Percentiles rank a stretch among this genome's conserved stretches.
Evolutionary conservation across 805 yeast genomes (phyloP).

Genomic region (Jamesozyma lodderae): DNA sequence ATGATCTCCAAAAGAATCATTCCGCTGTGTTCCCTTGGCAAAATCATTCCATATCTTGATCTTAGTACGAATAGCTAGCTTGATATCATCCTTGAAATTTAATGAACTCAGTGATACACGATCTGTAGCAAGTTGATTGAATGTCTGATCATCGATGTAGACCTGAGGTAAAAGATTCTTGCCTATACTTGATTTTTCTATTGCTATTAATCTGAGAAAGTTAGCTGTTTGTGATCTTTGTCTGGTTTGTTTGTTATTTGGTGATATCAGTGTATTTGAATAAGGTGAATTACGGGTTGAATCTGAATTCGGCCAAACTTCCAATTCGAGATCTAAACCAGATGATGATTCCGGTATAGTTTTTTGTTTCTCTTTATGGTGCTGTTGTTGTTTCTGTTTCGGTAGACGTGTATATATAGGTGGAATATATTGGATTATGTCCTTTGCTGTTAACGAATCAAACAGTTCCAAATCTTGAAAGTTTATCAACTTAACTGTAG

Average conservation of each 20-base stretch:
- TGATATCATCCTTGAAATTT: constrained; percentile 18
- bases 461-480: constrained; percentile 21
- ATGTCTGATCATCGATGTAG: constrained; percentile 24
- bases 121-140: constrained; percentile 12
- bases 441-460: constrained; percentile 9
- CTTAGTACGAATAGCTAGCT: constrained; percentile 25
- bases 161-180: constrained; percentile 24
- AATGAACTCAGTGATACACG: constrained; percentile 1
- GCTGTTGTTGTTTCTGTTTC: constrained; percentile 7
- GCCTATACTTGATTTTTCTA: constrained; percentile 20
- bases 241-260: constrained; percentile 19
- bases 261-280: constrained; percentile 5
- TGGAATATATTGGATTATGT: constrained; percentile 12
- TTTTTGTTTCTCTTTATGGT: constrained; percentile 4
- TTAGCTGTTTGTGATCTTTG: constrained; percentile 23
- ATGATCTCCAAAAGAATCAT: constrained; percentile 25
- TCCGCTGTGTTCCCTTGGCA: constrained; percentile 16
- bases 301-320: constrained; percentile 21
- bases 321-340: constrained; percentile 19
- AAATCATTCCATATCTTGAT: constrained; percentile 28
- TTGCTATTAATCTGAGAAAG: constrained; percentile 24
- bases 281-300: background rate
- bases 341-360: no score
- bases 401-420: constrained; percentile 25
- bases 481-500: constrained; percentile 11